phyloP scores from a whole-genome alignment of 2,329 filamentous ascomycete genomes.

The Talaromyces atroroseus region DNA sequence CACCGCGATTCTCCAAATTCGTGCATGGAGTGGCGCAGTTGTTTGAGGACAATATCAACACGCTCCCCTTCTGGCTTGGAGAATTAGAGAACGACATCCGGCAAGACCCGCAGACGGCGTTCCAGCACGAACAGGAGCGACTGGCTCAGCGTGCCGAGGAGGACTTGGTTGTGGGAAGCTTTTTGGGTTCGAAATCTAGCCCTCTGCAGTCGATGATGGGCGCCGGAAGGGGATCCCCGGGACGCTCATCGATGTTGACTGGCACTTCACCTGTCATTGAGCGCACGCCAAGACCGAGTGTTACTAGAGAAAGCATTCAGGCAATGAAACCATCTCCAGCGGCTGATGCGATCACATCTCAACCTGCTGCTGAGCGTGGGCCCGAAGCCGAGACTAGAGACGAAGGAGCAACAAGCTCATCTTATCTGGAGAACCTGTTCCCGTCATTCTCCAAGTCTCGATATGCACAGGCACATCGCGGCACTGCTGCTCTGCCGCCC shows the following conservation, averaged over 20 bases:
- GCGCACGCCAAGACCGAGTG: slow-evolving; percentile 1
- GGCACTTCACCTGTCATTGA: slow-evolving; percentile 3
- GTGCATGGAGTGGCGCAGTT: slow-evolving; percentile 86
- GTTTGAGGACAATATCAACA: slow-evolving; percentile 95
- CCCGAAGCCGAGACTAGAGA: background rate
- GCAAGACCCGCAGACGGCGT: slow-evolving; percentile 82
- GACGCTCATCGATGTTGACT: background rate
- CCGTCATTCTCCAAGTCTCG: slow-evolving; percentile 77
- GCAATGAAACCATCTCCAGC: slow-evolving; percentile 1
- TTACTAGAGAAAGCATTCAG: slow-evolving; percentile 10
- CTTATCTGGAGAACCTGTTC: slow-evolving; percentile 49
- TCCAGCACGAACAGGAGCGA: slow-evolving; percentile 83
- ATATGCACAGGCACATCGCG: slow-evolving; percentile 55
- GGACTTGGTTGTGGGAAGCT: slow-evolving; percentile 81
- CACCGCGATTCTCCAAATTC: slow-evolving; percentile 92
- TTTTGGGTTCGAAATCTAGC: slow-evolving; percentile 56
- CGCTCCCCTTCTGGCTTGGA: slow-evolving; percentile 90
- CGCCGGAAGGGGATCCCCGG: slow-evolving; percentile 25
- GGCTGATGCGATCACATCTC: background rate
- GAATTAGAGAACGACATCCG: slow-evolving; percentile 91
- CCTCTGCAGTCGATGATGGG: slow-evolving; percentile 28
- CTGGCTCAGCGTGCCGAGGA: slow-evolving; percentile 77
- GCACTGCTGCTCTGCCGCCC: slow-evolving; percentile 61
- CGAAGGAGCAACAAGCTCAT: slow-evolving; percentile 2
- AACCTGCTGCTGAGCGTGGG: background rate